These are phyloP conservation scores for Dactylonectria estremocensis DNA, from an alignment of 2,329 filamentous ascomycete genomes.

Conservation along the genomic window DNA sequence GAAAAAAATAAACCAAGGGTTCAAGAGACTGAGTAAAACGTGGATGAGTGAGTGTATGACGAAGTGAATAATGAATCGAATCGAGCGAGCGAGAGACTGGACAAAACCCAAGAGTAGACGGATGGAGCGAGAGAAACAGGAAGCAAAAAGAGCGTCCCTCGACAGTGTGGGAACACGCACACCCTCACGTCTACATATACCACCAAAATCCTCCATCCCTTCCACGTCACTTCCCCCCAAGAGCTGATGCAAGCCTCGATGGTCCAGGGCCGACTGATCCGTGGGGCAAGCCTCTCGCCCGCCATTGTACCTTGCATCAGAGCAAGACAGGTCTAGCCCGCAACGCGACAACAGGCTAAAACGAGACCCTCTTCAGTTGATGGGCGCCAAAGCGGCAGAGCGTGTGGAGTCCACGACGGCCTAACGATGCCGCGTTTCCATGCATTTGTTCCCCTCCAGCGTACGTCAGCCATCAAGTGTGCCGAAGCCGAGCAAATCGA, in stretches of 20 bases:
- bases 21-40: not conserved
- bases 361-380: not conserved
- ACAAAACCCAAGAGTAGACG: not conserved
- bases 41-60: not conserved
- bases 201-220: too few species aligned
- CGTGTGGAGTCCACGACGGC: conserved; percentile 14
- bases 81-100: conserved; percentile 18
- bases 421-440: conserved; percentile 21
- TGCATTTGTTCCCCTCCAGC: not conserved
- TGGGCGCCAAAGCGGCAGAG: not conserved
- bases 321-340: not conserved
- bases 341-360: not conserved
- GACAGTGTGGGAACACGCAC: not conserved
- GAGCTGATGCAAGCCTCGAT: too few species aligned
- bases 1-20: not conserved
- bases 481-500: too few species aligned
- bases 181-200: too few species aligned
- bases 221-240: too few species aligned
- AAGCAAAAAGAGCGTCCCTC: not conserved
- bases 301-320: not conserved
- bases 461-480: conserved; percentile 11
- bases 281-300: too few species aligned
- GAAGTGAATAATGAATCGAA: not conserved
- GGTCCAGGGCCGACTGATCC: not conserved
- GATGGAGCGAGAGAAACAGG: not conserved